Evolutionary conservation across 2,329 filamentous ascomycete species (phyloP).

Genomic region (Fusarium drepaniforme): DNA sequence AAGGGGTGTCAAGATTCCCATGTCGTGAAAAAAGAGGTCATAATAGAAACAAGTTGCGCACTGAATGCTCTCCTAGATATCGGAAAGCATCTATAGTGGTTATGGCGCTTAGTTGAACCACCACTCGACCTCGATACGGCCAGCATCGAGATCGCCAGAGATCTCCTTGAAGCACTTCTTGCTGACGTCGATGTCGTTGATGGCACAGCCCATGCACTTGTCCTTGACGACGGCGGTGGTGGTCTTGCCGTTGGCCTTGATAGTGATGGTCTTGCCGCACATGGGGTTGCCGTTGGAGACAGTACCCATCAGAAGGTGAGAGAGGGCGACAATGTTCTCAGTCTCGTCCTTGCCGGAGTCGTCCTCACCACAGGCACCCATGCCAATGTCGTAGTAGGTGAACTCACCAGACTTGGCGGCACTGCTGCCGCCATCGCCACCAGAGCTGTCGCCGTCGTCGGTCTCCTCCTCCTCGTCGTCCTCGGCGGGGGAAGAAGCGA

Average conservation of each 20-base stretch:
- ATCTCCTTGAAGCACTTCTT: constrained; percentile 67
- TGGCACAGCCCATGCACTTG: constrained; percentile 79
- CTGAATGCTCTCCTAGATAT: constrained; percentile 21
- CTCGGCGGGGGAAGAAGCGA: constrained; percentile 23
- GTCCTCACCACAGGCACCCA: constrained; percentile 76
- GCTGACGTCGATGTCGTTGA: constrained; percentile 70
- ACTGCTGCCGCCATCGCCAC: constrained; percentile 25
- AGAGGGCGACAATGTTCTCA: constrained; percentile 77
- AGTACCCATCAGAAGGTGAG: constrained; percentile 71
- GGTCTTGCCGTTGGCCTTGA: constrained; percentile 70
- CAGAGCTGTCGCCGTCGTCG: background rate
- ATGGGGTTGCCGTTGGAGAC: constrained; percentile 75
- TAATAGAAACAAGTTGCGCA: constrained; percentile 30
- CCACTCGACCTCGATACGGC: constrained; percentile 59
- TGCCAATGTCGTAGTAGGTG: constrained; percentile 79
- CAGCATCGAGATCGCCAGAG: constrained; percentile 58
- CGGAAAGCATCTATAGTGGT: constrained; percentile 13
- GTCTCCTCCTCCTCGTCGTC: constrained; percentile 30
- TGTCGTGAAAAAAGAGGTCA: constrained; percentile 41
- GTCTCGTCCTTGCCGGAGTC: constrained; percentile 66
- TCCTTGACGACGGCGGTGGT: constrained; percentile 73
- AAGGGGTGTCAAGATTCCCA: constrained; percentile 36
- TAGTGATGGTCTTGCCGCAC: constrained; percentile 77
- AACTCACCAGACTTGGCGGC: constrained; percentile 69
- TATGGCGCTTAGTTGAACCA: constrained; percentile 55